These are phyloP conservation scores for Cercophora scortea DNA, from an alignment of 495 filamentous ascomycete species.

Conservation along the genomic window DNA sequence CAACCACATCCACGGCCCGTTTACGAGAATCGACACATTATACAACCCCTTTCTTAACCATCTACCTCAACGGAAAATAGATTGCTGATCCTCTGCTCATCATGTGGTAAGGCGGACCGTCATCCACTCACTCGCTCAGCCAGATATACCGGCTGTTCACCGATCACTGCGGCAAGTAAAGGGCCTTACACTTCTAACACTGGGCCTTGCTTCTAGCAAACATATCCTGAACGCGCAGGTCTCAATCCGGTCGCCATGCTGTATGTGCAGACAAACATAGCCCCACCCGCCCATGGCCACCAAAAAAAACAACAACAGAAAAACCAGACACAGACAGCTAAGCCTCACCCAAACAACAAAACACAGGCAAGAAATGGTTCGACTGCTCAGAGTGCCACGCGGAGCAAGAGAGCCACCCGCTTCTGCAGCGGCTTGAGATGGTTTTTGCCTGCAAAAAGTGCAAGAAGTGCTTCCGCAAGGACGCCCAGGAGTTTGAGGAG, in stretches of 20 bases:
- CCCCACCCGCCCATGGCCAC: background rate
- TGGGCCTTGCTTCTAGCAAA: constrained; percentile 53
- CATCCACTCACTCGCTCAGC: background rate
- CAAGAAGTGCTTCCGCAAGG: constrained; percentile 94
- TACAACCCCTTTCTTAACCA: too few species aligned
- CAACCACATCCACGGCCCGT: too few species aligned
- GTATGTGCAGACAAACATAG: constrained; percentile 41
- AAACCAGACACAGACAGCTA: background rate
- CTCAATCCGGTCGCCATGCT: constrained; percentile 89
- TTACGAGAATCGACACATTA: too few species aligned
- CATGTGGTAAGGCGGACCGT: background rate
- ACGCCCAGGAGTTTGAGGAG: constrained; percentile 85
- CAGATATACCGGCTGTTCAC: too few species aligned
- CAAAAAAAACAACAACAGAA: background rate
- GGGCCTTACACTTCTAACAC: background rate
- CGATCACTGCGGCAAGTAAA: background rate
- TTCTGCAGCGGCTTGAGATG: constrained; percentile 79
- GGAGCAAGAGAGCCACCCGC: constrained; percentile 67
- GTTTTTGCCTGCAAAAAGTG: constrained; percentile 97
- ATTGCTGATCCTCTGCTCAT: background rate
- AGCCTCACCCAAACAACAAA: background rate
- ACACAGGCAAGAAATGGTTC: constrained; percentile 86
- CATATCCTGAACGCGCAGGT: constrained; percentile 98
- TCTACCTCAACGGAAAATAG: too few species aligned
- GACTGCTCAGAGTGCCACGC: constrained; percentile 94